These are phyloP conservation scores for Cymbidium sinense DNA, from an alignment of 106 monocot genomes.

Conservation along the genomic window DNA sequence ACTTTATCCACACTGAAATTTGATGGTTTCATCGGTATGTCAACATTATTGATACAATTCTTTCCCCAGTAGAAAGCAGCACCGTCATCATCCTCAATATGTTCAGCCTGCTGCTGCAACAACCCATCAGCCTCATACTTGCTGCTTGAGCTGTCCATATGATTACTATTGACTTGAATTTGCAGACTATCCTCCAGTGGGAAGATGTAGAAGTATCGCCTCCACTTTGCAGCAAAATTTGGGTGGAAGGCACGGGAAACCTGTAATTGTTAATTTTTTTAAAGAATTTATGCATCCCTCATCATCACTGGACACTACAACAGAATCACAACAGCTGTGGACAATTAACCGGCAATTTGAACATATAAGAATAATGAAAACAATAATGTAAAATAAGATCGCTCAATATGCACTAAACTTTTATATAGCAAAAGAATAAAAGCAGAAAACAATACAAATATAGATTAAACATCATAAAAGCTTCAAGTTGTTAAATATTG, in stretches of 20 bases:
- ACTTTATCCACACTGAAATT: slow-evolving; percentile 73
- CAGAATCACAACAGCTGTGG: neutral
- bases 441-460: neutral
- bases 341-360: neutral
- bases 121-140: slow-evolving; percentile 13
- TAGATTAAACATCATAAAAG: neutral
- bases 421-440: neutral
- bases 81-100: slow-evolving; percentile 14
- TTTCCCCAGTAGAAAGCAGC: slow-evolving; percentile 12
- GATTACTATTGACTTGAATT: slow-evolving; percentile 1
- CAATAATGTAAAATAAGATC: neutral
- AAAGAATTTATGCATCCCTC: neutral
- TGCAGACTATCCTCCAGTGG: slow-evolving; percentile 40
- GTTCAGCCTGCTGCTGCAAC: neutral
- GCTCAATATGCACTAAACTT: neutral
- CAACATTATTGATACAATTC: slow-evolving; percentile 8
- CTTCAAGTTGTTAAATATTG: neutral
- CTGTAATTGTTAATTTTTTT: slow-evolving; percentile 28
- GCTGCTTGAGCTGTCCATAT: neutral
- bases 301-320: neutral
- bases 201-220: slow-evolving; percentile 83
- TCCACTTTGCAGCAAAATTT: slow-evolving; percentile 96
- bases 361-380: neutral
- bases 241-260: slow-evolving; percentile 85
- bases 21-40: slow-evolving; percentile 25